Evolutionary conservation across 78 protist species (phyloP).

Genomic region (Speleostelium caveatum): DNA sequence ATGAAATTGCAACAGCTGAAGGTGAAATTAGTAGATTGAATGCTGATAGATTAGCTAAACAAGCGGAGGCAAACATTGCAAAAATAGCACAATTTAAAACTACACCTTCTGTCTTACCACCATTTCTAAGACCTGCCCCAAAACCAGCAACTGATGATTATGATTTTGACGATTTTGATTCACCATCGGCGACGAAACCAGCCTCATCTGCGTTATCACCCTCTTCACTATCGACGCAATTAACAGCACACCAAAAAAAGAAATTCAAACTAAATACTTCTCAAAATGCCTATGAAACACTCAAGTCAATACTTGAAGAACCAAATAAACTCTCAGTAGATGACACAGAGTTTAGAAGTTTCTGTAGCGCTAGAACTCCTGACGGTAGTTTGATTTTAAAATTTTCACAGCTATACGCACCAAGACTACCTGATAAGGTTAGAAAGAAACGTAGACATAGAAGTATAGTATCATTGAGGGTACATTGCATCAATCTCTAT

Average conservation of each 20-base stretch:
- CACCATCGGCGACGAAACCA: not conserved
- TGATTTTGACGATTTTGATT: slow-evolving; percentile 1
- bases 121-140: too few species aligned
- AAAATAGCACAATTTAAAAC: not conserved
- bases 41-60: slow-evolving; percentile 58
- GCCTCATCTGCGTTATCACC: not conserved
- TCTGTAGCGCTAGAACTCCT: slow-evolving; percentile 21
- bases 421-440: slow-evolving; percentile 30
- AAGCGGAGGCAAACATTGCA: slow-evolving; percentile 40
- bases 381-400: slow-evolving; percentile 43
- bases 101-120: not conserved
- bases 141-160: not conserved
- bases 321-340: slow-evolving; percentile 11
- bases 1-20: slow-evolving; percentile 25
- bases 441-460: slow-evolving; percentile 1
- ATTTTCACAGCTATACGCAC: slow-evolving; percentile 64
- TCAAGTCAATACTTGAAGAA: slow-evolving; percentile 10
- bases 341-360: slow-evolving; percentile 37
- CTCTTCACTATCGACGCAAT: not conserved
- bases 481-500: too few species aligned
- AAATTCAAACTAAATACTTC: slow-evolving; percentile 14
- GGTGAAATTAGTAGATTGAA: slow-evolving; percentile 31
- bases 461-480: too few species aligned
- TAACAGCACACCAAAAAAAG: not conserved
- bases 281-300: not conserved